A percentile compares a stretch with the other conserved stretches of the same genome.
Conservation (phyloP, 106 monocot genomes). For the Acorus calamus region DNA sequence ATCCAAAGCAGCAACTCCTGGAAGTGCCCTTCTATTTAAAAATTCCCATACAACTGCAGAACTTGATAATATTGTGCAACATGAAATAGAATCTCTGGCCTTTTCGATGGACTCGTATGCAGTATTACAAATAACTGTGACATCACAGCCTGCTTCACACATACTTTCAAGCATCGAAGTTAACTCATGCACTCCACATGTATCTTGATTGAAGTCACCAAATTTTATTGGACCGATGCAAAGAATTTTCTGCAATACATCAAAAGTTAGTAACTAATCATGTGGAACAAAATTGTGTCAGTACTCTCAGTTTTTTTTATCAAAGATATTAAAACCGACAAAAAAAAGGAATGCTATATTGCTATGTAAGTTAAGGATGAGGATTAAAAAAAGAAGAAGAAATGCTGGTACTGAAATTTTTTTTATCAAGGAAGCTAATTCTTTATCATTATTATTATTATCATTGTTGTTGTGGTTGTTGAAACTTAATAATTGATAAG, state of each 20-base stretch:
- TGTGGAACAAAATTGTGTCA: not conserved
- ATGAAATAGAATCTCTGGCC: slow-evolving; percentile 8
- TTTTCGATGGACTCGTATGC: slow-evolving; percentile 29
- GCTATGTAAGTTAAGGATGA: not conserved
- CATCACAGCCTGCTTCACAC: slow-evolving; percentile 41
- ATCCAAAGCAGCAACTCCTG: slow-evolving; percentile 85
- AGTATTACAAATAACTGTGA: slow-evolving; percentile 56
- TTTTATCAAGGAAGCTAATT: too few species aligned
- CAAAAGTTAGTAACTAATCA: not conserved
- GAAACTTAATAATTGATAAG: too few species aligned
- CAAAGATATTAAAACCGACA: not conserved
- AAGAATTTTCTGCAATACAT: slow-evolving; percentile 56
- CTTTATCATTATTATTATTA: too few species aligned
- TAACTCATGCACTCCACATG: slow-evolving; percentile 35
- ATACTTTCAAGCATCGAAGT: slow-evolving; percentile 45
- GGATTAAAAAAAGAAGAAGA: too few species aligned
- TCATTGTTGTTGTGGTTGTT: too few species aligned
- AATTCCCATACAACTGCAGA: slow-evolving; percentile 80
- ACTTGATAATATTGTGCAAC: slow-evolving; percentile 36
- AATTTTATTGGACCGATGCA: slow-evolving; percentile 68
- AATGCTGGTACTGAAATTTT: too few species aligned
- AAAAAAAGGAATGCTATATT: not conserved
- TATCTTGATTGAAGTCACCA: slow-evolving; percentile 16
- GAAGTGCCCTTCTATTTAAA: slow-evolving; percentile 60
- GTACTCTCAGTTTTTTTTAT: not conserved